Evolutionary conservation across 2,329 filamentous ascomycete genomes (phyloP).

Genomic region (Fusarium hostae): DNA sequence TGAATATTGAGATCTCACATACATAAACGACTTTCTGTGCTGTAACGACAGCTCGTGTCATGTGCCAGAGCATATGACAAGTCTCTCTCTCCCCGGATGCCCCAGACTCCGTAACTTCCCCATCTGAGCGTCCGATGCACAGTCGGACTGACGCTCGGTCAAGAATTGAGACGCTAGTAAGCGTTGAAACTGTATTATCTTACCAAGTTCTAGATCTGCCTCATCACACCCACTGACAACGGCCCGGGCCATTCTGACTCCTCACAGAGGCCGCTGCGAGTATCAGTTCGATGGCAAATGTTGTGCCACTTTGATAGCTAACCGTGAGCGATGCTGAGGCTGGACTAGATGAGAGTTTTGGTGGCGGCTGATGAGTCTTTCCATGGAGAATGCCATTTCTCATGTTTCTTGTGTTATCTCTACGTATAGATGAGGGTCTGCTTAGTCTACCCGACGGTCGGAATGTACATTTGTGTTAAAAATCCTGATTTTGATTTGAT

Average conservation of each 20-base stretch:
- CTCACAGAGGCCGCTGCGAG: not conserved
- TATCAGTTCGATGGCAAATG: not conserved
- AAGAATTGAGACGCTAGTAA: conserved; percentile 6
- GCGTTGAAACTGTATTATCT: conserved; percentile 20
- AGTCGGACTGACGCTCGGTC: conserved; percentile 4
- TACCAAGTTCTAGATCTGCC: conserved; percentile 31
- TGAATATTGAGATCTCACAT: not conserved
- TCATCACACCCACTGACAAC: conserved; percentile 19
- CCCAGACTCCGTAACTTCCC: conserved; percentile 6
- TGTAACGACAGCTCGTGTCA: conserved; percentile 10
- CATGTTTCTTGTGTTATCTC: not conserved
- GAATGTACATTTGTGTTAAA: not conserved
- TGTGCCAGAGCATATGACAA: conserved; percentile 25
- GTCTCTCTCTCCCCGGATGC: not conserved
- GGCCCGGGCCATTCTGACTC: conserved; percentile 33
- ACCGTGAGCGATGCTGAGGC: not conserved
- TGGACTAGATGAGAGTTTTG: not conserved
- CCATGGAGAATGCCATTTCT: not conserved
- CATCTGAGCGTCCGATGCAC: conserved; percentile 14
- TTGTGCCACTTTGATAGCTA: conserved; percentile 6
- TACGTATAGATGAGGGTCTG: not conserved
- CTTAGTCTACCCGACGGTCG: not conserved
- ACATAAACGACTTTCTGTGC: not conserved
- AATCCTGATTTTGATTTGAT: not conserved
- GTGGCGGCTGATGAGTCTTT: not conserved